Base-by-base conservation (phyloP, 257 asterid species). In the Marsdenia floribunda region DNA sequence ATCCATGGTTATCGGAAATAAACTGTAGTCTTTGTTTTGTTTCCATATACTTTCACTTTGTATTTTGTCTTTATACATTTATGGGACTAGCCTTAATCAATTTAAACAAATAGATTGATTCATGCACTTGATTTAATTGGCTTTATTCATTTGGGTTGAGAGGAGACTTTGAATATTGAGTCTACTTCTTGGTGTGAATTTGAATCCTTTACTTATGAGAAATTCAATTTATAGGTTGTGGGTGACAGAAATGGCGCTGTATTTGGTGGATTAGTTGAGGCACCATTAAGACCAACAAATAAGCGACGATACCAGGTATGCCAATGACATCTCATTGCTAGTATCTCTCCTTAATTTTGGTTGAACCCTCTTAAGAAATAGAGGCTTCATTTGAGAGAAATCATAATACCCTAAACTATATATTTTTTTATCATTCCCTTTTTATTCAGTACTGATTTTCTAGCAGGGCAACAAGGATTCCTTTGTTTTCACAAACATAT, bases 211-310 rank as follows among this genome's bases (percentile, higher is more conserved):
- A 26, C 68, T 75, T 18, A 19, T 57, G 29, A 49, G 67, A 24
- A 46, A 67, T 73, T 75, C 15, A 54, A 42, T 46, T 73, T 82
- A 68, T 76, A 94, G 99, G 98, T 89, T 84, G 97, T 94, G 24
- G 99, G 99, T 74, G 99, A 94, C 76, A 88, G 92, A 58, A 87
- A 82, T 5, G 97, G 99, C 66, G 89, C 96, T 40, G 85, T 92
- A 73, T 94, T 92, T 85, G 98, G 99, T 60, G 99, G 99, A 58
- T 83, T 94, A 81, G 99, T 94, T 63, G 97, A 94, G 75, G 96
- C 96, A 70, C 99, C 99, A 54, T 79, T 94, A 86, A 84, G 80
- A 85, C 84, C 97, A 70, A 78, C 91, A 74, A 90, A 82, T 69
- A 88, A 77, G 86, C 86, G 88, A 80, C 86, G 87, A 85, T 94